Evolutionary conservation across 495 filamentous ascomycete species (phyloP).

Genomic region (Copromyces sp.): DNA sequence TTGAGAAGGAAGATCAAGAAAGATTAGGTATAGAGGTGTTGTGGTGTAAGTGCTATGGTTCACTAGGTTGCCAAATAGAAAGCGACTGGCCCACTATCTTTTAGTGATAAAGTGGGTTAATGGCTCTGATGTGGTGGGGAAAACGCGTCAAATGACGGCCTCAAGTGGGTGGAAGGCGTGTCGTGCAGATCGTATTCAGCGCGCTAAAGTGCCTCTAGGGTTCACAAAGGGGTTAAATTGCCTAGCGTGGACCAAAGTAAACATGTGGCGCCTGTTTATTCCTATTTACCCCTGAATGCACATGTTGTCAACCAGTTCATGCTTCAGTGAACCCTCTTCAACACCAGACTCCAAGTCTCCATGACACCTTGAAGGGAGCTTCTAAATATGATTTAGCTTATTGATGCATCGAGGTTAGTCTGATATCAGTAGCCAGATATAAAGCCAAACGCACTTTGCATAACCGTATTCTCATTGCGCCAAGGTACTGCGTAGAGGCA

Average conservation of each 20-base stretch:
- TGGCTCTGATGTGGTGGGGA: conserved; percentile 13
- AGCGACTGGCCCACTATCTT: not conserved
- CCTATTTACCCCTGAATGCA: not conserved
- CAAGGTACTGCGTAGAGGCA: not conserved
- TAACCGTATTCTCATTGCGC: not conserved
- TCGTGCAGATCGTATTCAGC: not conserved
- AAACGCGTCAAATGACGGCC: conserved; percentile 8
- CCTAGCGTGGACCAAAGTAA: not conserved
- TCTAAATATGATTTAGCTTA: not conserved
- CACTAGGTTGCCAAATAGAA: not conserved
- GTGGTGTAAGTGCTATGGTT: not conserved
- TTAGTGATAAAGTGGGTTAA: not conserved
- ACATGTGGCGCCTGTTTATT: not conserved
- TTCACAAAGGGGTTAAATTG: not conserved
- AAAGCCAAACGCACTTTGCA: not conserved
- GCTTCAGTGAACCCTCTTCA: not conserved
- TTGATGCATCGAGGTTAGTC: not conserved
- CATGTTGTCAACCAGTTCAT: conserved; percentile 2
- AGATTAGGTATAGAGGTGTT: not conserved
- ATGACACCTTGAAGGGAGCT: not conserved
- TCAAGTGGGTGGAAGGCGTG: not conserved
- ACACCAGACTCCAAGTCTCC: not conserved
- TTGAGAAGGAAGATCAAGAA: not conserved
- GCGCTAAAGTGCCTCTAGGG: not conserved
- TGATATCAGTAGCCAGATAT: not conserved